Percentiles rank a stretch among this genome's conserved stretches.
These are phyloP conservation scores for Nasturtium officinale DNA, from an alignment of 345 rosid genomes.

Conservation along the genomic window DNA sequence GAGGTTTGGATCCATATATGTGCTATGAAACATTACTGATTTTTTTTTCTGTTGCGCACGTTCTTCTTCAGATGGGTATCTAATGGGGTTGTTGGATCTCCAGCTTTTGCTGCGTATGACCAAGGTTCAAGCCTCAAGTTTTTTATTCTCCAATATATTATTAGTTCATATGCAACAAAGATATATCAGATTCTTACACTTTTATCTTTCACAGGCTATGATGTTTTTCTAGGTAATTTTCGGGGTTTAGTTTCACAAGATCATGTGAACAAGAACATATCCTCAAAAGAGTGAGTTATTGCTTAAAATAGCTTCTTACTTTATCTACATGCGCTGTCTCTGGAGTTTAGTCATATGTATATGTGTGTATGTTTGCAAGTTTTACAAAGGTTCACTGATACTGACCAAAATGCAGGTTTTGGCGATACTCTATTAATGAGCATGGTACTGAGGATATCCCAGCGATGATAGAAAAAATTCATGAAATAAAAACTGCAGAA, in stretches of 20 bases:
- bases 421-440: slow-evolving; percentile 92
- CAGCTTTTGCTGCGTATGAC: slow-evolving; percentile 98
- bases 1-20: slow-evolving; percentile 5
- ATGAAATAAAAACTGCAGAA: slow-evolving; percentile 81
- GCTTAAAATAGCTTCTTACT: slow-evolving; percentile 4
- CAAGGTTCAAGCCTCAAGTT: slow-evolving; percentile 62
- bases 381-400: slow-evolving; percentile 10
- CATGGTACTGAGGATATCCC: slow-evolving; percentile 93
- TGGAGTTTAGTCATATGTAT: neutral
- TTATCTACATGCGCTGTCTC: slow-evolving; percentile 3
- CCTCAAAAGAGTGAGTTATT: slow-evolving; percentile 71
- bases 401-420: slow-evolving; percentile 60
- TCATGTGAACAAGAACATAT: slow-evolving; percentile 78
- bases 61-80: slow-evolving; percentile 79
- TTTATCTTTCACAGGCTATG: slow-evolving; percentile 64
- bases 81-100: slow-evolving; percentile 96
- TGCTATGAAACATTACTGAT: slow-evolving; percentile 1
- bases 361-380: slow-evolving; percentile 19
- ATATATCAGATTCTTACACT: slow-evolving; percentile 10
- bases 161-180: slow-evolving; percentile 1
- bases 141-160: slow-evolving; percentile 9
- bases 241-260: slow-evolving; percentile 94
- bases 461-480: slow-evolving; percentile 94
- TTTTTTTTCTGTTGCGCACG: slow-evolving; percentile 2
- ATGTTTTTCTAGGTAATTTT: slow-evolving; percentile 91